Evolutionary conservation across 106 monocot genomes (phyloP).

Genomic region (Vanilla planifolia): DNA sequence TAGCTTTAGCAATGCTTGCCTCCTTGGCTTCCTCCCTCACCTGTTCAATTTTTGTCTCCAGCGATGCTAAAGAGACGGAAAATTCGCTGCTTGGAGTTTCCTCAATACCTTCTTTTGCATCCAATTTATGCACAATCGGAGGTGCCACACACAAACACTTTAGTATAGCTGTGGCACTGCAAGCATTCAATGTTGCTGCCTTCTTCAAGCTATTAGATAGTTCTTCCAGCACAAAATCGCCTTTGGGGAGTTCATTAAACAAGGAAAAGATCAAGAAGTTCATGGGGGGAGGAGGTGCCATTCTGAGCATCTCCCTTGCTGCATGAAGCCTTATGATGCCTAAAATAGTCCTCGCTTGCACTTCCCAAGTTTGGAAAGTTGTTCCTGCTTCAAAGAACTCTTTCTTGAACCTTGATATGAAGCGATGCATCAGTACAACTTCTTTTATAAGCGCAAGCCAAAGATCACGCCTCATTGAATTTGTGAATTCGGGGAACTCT

Average conservation of each 20-base stretch:
- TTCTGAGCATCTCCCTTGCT: slow-evolving; percentile 84
- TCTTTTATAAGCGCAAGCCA: slow-evolving; percentile 81
- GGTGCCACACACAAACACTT: slow-evolving; percentile 45
- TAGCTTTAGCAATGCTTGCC: slow-evolving; percentile 44
- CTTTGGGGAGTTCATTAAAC: slow-evolving; percentile 80
- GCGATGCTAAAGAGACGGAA: slow-evolving; percentile 24
- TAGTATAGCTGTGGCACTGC: slow-evolving; percentile 55
- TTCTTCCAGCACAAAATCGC: slow-evolving; percentile 79
- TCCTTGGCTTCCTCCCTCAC: slow-evolving; percentile 68
- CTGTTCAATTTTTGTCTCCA: slow-evolving; percentile 61
- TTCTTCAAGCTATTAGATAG: slow-evolving; percentile 45
- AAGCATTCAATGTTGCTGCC: slow-evolving; percentile 28
- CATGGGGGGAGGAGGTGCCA: slow-evolving; percentile 61
- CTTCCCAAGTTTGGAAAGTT: slow-evolving; percentile 53
- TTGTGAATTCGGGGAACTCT: slow-evolving; percentile 95
- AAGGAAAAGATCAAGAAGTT: slow-evolving; percentile 83
- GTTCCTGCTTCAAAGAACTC: slow-evolving; percentile 3
- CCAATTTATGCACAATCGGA: slow-evolving; percentile 3
- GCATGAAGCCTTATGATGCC: slow-evolving; percentile 89
- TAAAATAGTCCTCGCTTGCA: slow-evolving; percentile 61
- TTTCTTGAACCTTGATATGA: slow-evolving; percentile 46
- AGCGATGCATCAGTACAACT: slow-evolving; percentile 57
- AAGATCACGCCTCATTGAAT: slow-evolving; percentile 80
- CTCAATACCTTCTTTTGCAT: slow-evolving; percentile 30
- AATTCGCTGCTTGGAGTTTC: slow-evolving; percentile 16